A percentile compares a stretch with the other conserved stretches of the same genome.
Evolutionary conservation across 805 yeast species (phyloP).

Genomic region (Helenozyma rhizophorensis): DNA sequence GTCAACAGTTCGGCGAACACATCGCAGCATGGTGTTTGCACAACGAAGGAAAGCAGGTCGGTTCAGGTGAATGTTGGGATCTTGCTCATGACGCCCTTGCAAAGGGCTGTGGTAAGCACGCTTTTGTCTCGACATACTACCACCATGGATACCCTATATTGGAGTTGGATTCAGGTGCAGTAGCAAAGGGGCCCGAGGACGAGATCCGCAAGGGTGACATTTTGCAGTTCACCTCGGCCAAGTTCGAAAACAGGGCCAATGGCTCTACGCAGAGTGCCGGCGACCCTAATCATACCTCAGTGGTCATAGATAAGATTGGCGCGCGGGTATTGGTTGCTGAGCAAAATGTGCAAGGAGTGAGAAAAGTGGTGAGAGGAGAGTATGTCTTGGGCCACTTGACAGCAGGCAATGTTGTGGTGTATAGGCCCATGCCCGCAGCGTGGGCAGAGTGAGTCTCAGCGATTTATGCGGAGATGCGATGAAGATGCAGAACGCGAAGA

Average conservation of each 20-base stretch:
- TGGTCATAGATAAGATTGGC: conserved; percentile 26
- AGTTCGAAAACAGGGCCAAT: conserved; percentile 31
- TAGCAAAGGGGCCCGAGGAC: conserved; percentile 24
- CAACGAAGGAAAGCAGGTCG: conserved; percentile 43
- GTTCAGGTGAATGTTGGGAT: conserved; percentile 61
- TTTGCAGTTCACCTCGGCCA: conserved; percentile 42
- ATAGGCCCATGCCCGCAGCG: conserved; percentile 43
- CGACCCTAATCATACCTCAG: conserved; percentile 50
- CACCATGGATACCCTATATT: conserved; percentile 46
- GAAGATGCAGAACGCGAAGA: not conserved
- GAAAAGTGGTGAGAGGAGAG: conserved; percentile 37
- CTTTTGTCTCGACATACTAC: conserved; percentile 46
- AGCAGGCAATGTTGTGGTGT: conserved; percentile 42
- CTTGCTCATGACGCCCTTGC: conserved; percentile 50
- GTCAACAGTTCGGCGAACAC: conserved; percentile 44
- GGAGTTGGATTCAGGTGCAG: conserved; percentile 21
- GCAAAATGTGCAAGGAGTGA: conserved; percentile 45
- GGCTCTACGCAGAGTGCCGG: conserved; percentile 41
- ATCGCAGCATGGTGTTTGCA: conserved; percentile 54
- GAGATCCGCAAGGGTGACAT: conserved; percentile 52
- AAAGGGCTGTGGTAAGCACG: conserved; percentile 55
- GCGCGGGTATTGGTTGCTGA: conserved; percentile 38
- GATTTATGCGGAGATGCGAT: no score
- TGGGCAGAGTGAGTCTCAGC: conserved; percentile 35
- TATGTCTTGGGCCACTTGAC: conserved; percentile 32